A percentile compares a stretch with the other conserved stretches of the same genome.
Evolutionary conservation across 345 rosid genomes (phyloP).

Genomic region (Eucalyptus regnans): DNA sequence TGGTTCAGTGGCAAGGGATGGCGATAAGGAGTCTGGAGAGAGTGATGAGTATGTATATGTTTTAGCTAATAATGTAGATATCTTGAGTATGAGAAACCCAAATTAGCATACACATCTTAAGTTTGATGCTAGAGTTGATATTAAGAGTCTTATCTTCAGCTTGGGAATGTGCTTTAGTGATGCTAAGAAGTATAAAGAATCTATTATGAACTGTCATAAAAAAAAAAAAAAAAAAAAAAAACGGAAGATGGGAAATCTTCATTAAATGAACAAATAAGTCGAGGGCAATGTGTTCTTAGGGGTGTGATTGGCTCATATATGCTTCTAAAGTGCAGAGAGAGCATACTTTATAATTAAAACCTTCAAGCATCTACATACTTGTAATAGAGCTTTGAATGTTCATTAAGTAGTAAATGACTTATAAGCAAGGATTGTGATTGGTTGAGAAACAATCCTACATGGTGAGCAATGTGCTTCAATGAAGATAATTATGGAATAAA

Average conservation of each 20-base stretch:
- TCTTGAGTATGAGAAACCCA: not conserved
- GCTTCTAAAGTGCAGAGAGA: not conserved
- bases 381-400: not conserved
- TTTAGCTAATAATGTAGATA: not conserved
- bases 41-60: not conserved
- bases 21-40: not conserved
- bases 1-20: not conserved
- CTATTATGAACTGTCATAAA: not conserved
- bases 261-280: not conserved
- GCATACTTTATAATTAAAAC: not conserved
- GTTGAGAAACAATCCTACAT: not conserved
- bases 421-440: not conserved
- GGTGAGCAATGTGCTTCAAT: not conserved
- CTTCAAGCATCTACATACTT: not conserved
- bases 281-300: not conserved
- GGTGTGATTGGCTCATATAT: not conserved
- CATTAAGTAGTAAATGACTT: not conserved
- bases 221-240: not conserved
- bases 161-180: not conserved
- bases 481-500: not conserved
- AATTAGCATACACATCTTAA: not conserved
- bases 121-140: not conserved
- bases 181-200: not conserved
- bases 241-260: not conserved
- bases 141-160: not conserved